Evolutionary conservation across 305 asterid genomes (phyloP).

Genomic region (Salvia sclarea): DNA sequence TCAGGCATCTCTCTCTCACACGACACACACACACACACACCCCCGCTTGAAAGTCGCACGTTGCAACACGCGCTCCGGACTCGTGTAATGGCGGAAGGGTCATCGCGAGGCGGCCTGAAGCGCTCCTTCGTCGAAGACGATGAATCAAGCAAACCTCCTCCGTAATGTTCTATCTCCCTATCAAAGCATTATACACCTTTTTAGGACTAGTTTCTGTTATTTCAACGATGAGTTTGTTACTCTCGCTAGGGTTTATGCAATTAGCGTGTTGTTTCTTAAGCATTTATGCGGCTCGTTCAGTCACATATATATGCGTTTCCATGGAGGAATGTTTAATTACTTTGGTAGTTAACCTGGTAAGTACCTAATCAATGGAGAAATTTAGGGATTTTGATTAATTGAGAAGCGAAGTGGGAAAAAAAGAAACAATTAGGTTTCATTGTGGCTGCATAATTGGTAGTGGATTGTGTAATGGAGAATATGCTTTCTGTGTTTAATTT

Average conservation of each 20-base stretch:
- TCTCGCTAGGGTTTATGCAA: conserved; percentile 35
- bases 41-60: conserved; percentile 4
- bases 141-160: conserved; percentile 49
- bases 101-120: conserved; percentile 53
- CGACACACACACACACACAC: neutral
- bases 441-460: conserved; percentile 13
- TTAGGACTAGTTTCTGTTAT: conserved; percentile 20
- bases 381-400: conserved; percentile 18
- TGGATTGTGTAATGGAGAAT: neutral
- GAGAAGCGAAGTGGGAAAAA: conserved; percentile 13
- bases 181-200: neutral
- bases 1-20: neutral
- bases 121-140: conserved; percentile 67
- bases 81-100: conserved; percentile 55
- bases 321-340: conserved; percentile 4
- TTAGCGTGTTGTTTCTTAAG: conserved; percentile 1
- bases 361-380: neutral
- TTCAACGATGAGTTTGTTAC: conserved; percentile 17
- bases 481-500: conserved; percentile 9
- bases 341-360: neutral
- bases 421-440: neutral
- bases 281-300: neutral
- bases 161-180: conserved; percentile 38
- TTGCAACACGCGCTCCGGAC: conserved; percentile 4
- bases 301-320: neutral